Conservation (phyloP, 2,329 filamentous ascomycete species). For the Teratosphaeria pseudoeucalypti region DNA sequence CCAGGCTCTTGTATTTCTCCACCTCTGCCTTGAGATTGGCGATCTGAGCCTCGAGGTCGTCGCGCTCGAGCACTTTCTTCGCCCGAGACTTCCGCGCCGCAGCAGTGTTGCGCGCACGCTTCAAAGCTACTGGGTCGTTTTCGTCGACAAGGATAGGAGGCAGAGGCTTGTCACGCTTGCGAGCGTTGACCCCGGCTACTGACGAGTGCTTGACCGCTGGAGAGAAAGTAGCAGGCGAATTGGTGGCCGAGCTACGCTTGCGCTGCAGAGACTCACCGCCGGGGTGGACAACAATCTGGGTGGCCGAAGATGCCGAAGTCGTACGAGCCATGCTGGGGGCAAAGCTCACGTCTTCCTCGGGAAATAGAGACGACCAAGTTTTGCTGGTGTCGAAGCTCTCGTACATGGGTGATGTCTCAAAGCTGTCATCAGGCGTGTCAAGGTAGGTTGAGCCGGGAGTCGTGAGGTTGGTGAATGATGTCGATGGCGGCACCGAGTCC, state of each 20-base stretch:
- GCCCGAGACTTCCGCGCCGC: slow-evolving; percentile 88
- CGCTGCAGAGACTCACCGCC: slow-evolving; percentile 18
- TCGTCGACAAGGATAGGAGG: slow-evolving; percentile 70
- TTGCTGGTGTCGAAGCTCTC: slow-evolving; percentile 39
- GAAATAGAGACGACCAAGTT: slow-evolving; percentile 67
- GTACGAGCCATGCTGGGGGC: slow-evolving; percentile 32
- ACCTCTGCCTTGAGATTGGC: slow-evolving; percentile 34
- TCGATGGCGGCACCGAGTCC: slow-evolving; percentile 69
- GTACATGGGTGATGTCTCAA: slow-evolving; percentile 71
- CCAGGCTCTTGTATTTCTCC: slow-evolving; percentile 19
- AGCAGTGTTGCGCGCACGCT: slow-evolving; percentile 87
- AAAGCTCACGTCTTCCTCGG: slow-evolving; percentile 32
- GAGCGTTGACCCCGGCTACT: slow-evolving; percentile 57
- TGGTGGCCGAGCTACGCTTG: slow-evolving; percentile 27
- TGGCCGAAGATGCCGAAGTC: slow-evolving; percentile 22
- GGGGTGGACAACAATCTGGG: slow-evolving; percentile 28
- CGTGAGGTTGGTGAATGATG: slow-evolving; percentile 72
- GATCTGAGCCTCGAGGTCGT: slow-evolving; percentile 65
- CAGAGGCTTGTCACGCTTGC: slow-evolving; percentile 70
- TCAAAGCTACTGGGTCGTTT: slow-evolving; percentile 66
- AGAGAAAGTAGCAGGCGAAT: slow-evolving; percentile 31
- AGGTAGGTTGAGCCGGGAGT: slow-evolving; percentile 66
- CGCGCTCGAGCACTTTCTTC: slow-evolving; percentile 68
- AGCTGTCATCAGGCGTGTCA: slow-evolving; percentile 62
- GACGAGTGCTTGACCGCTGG: slow-evolving; percentile 51